phyloP scores from a whole-genome alignment of 164 flowering plant species.

The Magnolia changhungtana region DNA sequence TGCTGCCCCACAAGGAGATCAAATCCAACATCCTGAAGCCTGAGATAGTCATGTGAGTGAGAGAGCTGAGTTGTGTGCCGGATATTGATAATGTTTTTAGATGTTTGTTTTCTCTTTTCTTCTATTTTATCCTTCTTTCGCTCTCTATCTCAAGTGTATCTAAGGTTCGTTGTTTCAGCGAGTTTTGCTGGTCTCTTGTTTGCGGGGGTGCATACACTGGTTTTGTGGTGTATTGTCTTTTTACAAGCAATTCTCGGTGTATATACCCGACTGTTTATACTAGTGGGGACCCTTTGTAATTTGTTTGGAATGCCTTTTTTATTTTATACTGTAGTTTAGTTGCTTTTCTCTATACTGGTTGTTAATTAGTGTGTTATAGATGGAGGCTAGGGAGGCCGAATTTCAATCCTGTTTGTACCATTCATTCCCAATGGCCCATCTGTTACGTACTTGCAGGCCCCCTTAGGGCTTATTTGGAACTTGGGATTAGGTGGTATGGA shows the following conservation, averaged over 20 bases:
- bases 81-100: neutral
- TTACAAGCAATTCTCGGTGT: neutral
- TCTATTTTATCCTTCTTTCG: neutral
- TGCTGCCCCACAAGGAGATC: conserved; percentile 97
- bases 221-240: too few species aligned
- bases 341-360: too few species aligned
- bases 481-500: too few species aligned
- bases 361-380: too few species aligned
- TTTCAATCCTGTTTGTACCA: too few species aligned
- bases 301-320: neutral
- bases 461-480: too few species aligned
- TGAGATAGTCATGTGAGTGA: conserved; percentile 86
- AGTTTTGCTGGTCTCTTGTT: neutral
- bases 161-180: neutral
- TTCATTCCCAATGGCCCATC: too few species aligned
- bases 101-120: neutral
- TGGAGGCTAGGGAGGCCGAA: too few species aligned
- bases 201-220: too few species aligned
- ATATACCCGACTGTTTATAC: neutral
- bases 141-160: neutral
- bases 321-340: too few species aligned
- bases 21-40: conserved; percentile 91
- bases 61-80: neutral
- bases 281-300: neutral
- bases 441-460: too few species aligned